Evolutionary conservation across 345 rosid species (phyloP).

Genomic region (Aquilaria yunnanensis): DNA sequence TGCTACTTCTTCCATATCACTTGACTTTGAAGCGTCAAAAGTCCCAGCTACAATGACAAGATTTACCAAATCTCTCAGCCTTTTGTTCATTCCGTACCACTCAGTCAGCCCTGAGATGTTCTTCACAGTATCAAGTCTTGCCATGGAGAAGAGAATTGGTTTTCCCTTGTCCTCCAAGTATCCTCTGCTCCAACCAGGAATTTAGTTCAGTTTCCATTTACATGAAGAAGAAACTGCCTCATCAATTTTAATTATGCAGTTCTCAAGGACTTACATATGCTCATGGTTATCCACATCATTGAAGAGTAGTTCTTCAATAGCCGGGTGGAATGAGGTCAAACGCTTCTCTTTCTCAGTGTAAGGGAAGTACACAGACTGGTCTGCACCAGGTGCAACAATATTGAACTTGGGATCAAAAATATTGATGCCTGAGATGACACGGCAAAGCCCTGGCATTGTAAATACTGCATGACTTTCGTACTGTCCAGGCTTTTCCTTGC

Average conservation of each 20-base stretch:
- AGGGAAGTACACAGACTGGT: slow-evolving; percentile 91
- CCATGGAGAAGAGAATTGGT: slow-evolving; percentile 96
- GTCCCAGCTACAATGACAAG: slow-evolving; percentile 91
- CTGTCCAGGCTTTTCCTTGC: slow-evolving; percentile 78
- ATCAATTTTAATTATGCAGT: not conserved
- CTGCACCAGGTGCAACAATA: slow-evolving; percentile 93
- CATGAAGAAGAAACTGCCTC: not conserved
- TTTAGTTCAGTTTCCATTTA: not conserved
- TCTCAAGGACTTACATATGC: slow-evolving; percentile 52
- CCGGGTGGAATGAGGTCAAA: slow-evolving; percentile 52
- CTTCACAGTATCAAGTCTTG: slow-evolving; percentile 88
- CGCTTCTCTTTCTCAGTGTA: slow-evolving; percentile 49
- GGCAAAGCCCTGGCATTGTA: slow-evolving; percentile 88
- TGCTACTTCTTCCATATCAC: slow-evolving; percentile 80
- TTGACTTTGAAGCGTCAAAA: slow-evolving; percentile 67
- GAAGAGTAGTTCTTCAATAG: slow-evolving; percentile 71
- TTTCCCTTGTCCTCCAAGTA: slow-evolving; percentile 64
- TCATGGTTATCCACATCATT: slow-evolving; percentile 52
- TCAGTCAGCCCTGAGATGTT: slow-evolving; percentile 84
- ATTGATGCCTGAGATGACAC: slow-evolving; percentile 84
- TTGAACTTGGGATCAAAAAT: slow-evolving; percentile 94
- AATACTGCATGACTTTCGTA: slow-evolving; percentile 82
- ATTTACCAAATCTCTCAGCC: slow-evolving; percentile 67
- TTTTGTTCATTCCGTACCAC: slow-evolving; percentile 87
- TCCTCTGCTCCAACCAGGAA: slow-evolving; percentile 44